These are phyloP conservation scores for Agroathelia rolfsii DNA, from an alignment of 1,284 basidiomycete species.

Conservation along the genomic window DNA sequence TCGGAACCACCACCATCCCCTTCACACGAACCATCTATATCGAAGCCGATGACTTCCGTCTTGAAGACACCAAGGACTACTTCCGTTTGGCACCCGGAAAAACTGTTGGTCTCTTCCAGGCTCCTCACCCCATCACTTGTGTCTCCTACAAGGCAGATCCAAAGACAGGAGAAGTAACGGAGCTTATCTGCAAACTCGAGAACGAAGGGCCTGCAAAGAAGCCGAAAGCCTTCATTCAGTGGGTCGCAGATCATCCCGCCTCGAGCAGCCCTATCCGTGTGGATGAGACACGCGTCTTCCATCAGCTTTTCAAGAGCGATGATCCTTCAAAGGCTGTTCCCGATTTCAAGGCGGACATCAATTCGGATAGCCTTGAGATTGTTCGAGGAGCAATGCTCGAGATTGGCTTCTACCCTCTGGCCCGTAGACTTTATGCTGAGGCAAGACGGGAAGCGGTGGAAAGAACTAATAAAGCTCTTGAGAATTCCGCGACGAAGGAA, in stretches of 20 bases:
- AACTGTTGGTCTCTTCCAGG: constrained; percentile 94
- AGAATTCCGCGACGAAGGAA: constrained; percentile 30
- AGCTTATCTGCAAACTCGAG: constrained; percentile 77
- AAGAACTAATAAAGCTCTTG: constrained; percentile 56
- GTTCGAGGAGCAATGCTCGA: constrained; percentile 80
- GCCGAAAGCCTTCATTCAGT: constrained; percentile 95
- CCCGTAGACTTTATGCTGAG: constrained; percentile 56
- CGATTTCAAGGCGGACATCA: constrained; percentile 73
- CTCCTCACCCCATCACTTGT: constrained; percentile 92
- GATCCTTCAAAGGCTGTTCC: constrained; percentile 66
- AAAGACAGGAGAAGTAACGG: constrained; percentile 60
- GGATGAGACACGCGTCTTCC: constrained; percentile 89
- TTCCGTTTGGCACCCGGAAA: constrained; percentile 97
- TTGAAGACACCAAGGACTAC: constrained; percentile 89
- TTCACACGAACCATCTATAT: constrained; percentile 92
- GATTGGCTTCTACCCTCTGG: constrained; percentile 81
- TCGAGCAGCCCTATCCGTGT: constrained; percentile 76
- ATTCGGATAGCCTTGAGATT: constrained; percentile 71
- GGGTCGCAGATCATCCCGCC: constrained; percentile 83
- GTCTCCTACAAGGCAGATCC: constrained; percentile 77
- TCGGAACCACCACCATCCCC: constrained; percentile 78
- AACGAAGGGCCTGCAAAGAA: constrained; percentile 63
- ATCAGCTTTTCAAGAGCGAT: constrained; percentile 90
- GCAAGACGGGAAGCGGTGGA: constrained; percentile 60
- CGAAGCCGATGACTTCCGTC: constrained; percentile 89